phyloP scores from a whole-genome alignment of 164 flowering plant species.

The Malania oleifera region DNA sequence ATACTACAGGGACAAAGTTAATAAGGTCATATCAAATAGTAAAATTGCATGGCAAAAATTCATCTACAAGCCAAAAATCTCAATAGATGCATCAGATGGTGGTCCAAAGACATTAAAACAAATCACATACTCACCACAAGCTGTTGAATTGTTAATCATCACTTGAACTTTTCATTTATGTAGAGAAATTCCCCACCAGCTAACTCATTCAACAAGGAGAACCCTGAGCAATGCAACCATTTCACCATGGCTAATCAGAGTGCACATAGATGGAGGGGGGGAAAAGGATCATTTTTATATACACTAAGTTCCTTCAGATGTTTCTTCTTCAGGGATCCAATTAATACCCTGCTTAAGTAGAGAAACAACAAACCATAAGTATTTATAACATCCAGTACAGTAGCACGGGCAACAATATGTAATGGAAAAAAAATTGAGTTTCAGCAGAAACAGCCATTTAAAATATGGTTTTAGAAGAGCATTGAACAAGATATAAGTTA shows the following conservation, averaged over 20 bases:
- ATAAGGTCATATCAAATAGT: background rate
- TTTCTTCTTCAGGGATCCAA: conserved; percentile 22
- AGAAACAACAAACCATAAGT: background rate
- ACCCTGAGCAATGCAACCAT: background rate
- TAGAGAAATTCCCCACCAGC: background rate
- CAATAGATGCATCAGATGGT: background rate
- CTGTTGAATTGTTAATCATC: background rate
- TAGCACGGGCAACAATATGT: background rate
- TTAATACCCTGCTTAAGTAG: conserved; percentile 24
- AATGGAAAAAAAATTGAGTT: background rate
- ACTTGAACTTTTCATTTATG: conserved; percentile 1
- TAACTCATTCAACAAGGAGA: conserved; percentile 1
- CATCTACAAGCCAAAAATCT: conserved; percentile 3
- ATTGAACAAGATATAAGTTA: background rate
- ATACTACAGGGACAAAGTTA: background rate
- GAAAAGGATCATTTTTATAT: background rate
- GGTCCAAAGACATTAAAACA: background rate
- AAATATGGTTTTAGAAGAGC: background rate
- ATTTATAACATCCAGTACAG: background rate
- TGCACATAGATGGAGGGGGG: background rate
- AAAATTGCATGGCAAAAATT: background rate
- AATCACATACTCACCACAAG: background rate
- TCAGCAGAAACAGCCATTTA: background rate
- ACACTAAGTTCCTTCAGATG: conserved; percentile 6
- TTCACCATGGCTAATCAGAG: background rate